Base-by-base conservation (phyloP, 805 yeast genomes). In the Metschnikowia vanudenii region DNA sequence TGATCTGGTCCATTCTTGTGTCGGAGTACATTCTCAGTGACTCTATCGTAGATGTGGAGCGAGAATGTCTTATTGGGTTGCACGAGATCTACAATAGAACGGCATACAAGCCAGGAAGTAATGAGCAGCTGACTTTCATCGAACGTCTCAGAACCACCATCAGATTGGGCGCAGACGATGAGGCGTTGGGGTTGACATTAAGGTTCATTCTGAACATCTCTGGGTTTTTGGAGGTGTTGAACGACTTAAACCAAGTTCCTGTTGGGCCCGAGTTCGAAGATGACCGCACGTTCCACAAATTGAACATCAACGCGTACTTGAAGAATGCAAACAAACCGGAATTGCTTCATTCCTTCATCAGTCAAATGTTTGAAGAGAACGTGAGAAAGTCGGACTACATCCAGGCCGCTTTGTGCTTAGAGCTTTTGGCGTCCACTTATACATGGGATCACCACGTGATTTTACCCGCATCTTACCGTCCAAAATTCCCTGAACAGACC, bases 401-500 rank as follows among this genome's bases (percentile, higher is more conserved):
- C 28, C 96, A 89, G 67, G 96, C 95, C 7, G 96, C 92, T 3
- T 74, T 89, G 51, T 80, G 90, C 56, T 73, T 88, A 56, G 90
- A 85, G 60, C 71, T 88, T 47, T 73, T 89, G 55, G 94, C 96
- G 0, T 74, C 83, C 18, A 84, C 92, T 2, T 86, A 82, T 62
- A 69, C 74, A 7, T 89, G 96, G 96, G 78, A 78, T 52, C 81
- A 79, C 43, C 80, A 78, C 46, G 73, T 72, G 26, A 58, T 66
- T 6, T 63, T 87, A 26, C 80, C 87, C 1, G 68, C 82, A 6
- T 76, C 84, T 43, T 63, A 69, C 46, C 78, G 78, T 57, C 95
- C 95, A 3, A 76, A 76, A 43, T 78, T 89, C 62, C 94, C 96
- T n/a, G 78, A 79, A 52, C 96, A 89, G 64, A 71, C 88, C 1